Base-by-base conservation (phyloP, 805 yeast genomes). In the Sugiyamaella americana region DNA sequence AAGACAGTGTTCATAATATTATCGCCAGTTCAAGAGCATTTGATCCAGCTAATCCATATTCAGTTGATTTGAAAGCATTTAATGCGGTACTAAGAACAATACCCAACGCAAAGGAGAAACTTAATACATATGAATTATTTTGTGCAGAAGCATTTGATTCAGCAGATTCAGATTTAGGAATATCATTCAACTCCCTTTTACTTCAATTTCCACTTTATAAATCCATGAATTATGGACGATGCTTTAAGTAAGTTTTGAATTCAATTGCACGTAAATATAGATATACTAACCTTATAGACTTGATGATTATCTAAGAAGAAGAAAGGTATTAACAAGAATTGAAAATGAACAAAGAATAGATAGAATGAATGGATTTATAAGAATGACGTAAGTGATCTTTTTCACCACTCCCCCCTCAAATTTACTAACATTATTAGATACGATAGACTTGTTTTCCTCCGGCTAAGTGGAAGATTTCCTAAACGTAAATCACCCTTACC, bases 181-280 rank as follows among this genome's bases (percentile, higher is more conserved):
- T 87, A 5, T 71, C 80, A 3, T 87, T 87, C 63, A 72, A 76
- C 11, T 69, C 79, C 43, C 59, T 87, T 16, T 62, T 89, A 34
- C 64, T 78, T 24, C 80, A 78, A 54, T 70, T 88, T 34, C 95
- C 96, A 0, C 70, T 86, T 40, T 87, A 87, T 64, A 77, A 84
- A 2, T 72, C 81, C 39, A 85, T 87, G 67, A 83, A 86, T 53
- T 82, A 86, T 18, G 79, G 83, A 41, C 81, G 80, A 52, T 86
- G 95, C 62, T 69, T 87, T 52, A 82, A 82, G 41, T 50, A 41
- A 40, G 55, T 46, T 22, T 19, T 11, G 26, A 3, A 20, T 19
- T 16, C 13, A 2, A 17, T 16, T 22, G 13, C 17, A 30, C 16
- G 19, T n/a, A n/a, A n/a, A n/a, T 41, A 20, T 21, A 38, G 21